These are phyloP conservation scores for Kappamyces sp. DNA, from an alignment of 192 early-diverging fungal species.

Conservation along the genomic window DNA sequence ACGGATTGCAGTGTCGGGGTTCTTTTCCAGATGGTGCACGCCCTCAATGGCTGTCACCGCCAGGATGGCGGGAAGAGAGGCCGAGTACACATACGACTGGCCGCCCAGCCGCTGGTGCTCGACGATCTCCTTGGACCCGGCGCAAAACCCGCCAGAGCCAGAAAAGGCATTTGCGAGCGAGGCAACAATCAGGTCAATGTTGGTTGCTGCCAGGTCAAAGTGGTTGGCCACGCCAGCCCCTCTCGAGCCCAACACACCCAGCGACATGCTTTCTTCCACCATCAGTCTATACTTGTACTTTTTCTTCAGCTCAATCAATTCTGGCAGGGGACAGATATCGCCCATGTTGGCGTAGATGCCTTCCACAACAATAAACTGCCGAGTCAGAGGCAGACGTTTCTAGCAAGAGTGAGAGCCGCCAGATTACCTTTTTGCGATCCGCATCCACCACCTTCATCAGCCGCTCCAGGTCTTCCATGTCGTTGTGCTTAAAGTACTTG, in stretches of 20 bases:
- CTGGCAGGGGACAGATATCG: conserved; percentile 76
- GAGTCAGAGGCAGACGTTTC: conserved; percentile 72
- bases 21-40: conserved; percentile 53
- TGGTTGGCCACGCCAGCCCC: conserved; percentile 88
- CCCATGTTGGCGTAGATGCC: conserved; percentile 84
- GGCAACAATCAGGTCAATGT: conserved; percentile 87
- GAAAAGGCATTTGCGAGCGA: conserved; percentile 74
- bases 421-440: conserved; percentile 51
- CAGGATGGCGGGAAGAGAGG: conserved; percentile 89
- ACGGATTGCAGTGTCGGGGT: conserved; percentile 40
- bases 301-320: conserved; percentile 81
- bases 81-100: conserved; percentile 86
- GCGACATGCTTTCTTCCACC: conserved; percentile 84
- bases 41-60: conserved; percentile 83
- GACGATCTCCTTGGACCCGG: conserved; percentile 74
- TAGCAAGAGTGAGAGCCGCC: conserved; percentile 12
- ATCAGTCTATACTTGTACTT: conserved; percentile 96
- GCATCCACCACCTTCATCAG: conserved; percentile 68
- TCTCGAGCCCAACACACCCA: conserved; percentile 79
- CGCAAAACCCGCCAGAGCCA: conserved; percentile 89
- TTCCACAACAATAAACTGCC: conserved; percentile 92
- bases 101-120: conserved; percentile 92
- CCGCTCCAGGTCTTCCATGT: conserved; percentile 89
- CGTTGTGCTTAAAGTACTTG: conserved; percentile 93
- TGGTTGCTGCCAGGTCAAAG: conserved; percentile 60